Conservation (phyloP, 352 stramenopile species). For the Globisporangium splendens region DNA sequence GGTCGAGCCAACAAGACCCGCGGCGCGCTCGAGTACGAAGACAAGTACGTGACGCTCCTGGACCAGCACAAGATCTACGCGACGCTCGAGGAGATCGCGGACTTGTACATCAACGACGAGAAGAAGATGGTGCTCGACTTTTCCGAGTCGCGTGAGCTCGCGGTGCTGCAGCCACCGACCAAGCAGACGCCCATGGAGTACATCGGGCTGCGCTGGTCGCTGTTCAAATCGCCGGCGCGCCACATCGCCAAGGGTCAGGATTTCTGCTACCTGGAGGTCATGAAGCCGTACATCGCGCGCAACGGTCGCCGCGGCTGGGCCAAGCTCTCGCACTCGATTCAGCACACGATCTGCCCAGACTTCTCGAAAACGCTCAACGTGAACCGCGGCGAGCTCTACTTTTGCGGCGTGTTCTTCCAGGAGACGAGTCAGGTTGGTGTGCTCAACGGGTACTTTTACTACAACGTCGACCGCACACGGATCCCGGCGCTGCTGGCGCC, state of each 20-base stretch:
- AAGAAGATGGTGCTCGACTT: slow-evolving; percentile 77
- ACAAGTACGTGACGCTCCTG: slow-evolving; percentile 46
- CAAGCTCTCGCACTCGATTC: slow-evolving; percentile 67
- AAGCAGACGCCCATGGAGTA: slow-evolving; percentile 38
- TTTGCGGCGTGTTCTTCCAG: slow-evolving; percentile 66
- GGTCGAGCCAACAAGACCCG: neutral
- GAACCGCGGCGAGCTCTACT: slow-evolving; percentile 53
- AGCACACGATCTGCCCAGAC: slow-evolving; percentile 55
- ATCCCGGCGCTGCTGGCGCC: slow-evolving; percentile 42
- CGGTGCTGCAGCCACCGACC: slow-evolving; percentile 39
- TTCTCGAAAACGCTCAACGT: slow-evolving; percentile 33
- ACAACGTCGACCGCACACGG: slow-evolving; percentile 42
- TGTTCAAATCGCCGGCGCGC: slow-evolving; percentile 55
- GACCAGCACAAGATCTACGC: slow-evolving; percentile 56
- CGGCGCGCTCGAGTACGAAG: slow-evolving; percentile 21
- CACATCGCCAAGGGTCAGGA: slow-evolving; percentile 58
- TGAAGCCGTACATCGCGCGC: slow-evolving; percentile 56
- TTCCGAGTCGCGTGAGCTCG: slow-evolving; percentile 54
- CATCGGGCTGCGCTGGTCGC: slow-evolving; percentile 65
- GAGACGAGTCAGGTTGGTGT: slow-evolving; percentile 47
- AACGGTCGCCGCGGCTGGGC: slow-evolving; percentile 64
- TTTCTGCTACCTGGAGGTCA: slow-evolving; percentile 74
- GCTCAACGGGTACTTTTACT: slow-evolving; percentile 57
- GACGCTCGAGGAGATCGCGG: slow-evolving; percentile 61
- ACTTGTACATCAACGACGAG: slow-evolving; percentile 60